Conservation (phyloP, 2,329 filamentous ascomycete genomes). For the Diplodia mutila region DNA sequence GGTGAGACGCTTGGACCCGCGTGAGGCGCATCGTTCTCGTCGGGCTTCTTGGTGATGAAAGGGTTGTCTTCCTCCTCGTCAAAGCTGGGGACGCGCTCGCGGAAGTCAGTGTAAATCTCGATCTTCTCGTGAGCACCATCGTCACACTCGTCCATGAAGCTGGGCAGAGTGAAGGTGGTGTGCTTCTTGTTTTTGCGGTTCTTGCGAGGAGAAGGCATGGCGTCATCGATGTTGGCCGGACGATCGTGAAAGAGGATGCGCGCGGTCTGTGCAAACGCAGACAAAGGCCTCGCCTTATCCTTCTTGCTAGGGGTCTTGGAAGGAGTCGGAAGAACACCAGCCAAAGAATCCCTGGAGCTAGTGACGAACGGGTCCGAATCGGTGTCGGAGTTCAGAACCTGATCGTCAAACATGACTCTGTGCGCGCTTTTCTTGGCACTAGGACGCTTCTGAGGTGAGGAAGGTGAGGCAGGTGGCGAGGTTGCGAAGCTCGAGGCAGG, state of each 20-base stretch:
- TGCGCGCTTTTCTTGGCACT: constrained; percentile 12
- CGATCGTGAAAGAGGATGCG: constrained; percentile 64
- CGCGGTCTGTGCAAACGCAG: constrained; percentile 52
- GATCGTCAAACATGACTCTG: neutral
- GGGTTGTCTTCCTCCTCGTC: constrained; percentile 72
- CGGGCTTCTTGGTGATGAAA: constrained; percentile 62
- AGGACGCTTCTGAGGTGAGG: constrained; percentile 36
- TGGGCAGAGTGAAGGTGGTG: constrained; percentile 41
- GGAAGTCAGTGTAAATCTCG: constrained; percentile 76
- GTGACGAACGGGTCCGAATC: constrained; percentile 21
- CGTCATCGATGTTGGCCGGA: constrained; percentile 63
- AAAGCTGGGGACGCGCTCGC: constrained; percentile 71
- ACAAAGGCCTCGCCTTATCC: constrained; percentile 36
- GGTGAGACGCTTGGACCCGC: neutral
- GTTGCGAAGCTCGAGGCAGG: constrained; percentile 39
- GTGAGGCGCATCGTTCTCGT: constrained; percentile 48
- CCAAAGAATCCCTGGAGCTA: constrained; percentile 4
- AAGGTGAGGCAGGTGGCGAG: constrained; percentile 41
- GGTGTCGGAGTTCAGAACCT: constrained; percentile 16
- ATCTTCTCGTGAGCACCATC: constrained; percentile 58
- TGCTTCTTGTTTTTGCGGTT: constrained; percentile 61
- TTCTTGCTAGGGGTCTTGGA: constrained; percentile 73
- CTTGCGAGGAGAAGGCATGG: constrained; percentile 64
- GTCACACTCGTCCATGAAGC: constrained; percentile 54
- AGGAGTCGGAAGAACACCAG: constrained; percentile 73